Percentiles rank a stretch among this genome's conserved stretches.
Conservation (phyloP, 768 basidiomycete species). For the Porpolomopsis calyptriformis region DNA sequence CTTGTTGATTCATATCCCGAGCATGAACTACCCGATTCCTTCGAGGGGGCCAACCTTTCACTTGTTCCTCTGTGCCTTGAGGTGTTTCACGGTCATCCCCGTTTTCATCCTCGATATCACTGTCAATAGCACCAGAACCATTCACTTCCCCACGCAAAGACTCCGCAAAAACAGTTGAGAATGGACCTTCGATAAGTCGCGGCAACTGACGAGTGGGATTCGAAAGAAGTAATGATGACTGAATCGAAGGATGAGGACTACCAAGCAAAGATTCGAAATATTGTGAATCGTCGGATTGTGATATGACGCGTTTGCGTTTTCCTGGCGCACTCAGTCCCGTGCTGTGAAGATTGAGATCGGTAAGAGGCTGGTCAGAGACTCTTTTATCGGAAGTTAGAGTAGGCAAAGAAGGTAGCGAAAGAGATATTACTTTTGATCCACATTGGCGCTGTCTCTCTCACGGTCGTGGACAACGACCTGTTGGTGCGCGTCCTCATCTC, state of each 20-base stretch:
- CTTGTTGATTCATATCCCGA: neutral
- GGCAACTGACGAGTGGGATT: conserved; percentile 6
- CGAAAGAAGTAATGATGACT: conserved; percentile 2
- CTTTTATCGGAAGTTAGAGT: neutral
- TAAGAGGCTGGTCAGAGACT: neutral
- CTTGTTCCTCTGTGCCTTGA: neutral
- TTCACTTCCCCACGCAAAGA: conserved; percentile 3
- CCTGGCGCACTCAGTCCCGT: neutral
- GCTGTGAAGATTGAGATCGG: neutral
- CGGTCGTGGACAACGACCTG: neutral
- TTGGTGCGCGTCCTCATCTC: too few relatives aligned
- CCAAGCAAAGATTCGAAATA: neutral
- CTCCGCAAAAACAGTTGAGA: conserved; percentile 17
- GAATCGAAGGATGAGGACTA: neutral
- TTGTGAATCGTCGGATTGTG: neutral
- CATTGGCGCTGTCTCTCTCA: too few relatives aligned
- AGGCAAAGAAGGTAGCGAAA: too few relatives aligned
- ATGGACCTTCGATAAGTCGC: conserved; percentile 21
- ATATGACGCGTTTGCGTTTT: neutral
- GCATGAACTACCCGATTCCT: neutral
- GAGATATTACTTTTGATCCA: too few relatives aligned
- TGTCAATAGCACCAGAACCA: conserved; percentile 6
- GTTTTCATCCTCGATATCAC: neutral
- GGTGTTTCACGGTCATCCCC: neutral
- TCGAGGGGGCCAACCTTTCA: neutral